Base-by-base conservation (phyloP, 2,329 filamentous ascomycete genomes). In the Exophiala viscosa region DNA sequence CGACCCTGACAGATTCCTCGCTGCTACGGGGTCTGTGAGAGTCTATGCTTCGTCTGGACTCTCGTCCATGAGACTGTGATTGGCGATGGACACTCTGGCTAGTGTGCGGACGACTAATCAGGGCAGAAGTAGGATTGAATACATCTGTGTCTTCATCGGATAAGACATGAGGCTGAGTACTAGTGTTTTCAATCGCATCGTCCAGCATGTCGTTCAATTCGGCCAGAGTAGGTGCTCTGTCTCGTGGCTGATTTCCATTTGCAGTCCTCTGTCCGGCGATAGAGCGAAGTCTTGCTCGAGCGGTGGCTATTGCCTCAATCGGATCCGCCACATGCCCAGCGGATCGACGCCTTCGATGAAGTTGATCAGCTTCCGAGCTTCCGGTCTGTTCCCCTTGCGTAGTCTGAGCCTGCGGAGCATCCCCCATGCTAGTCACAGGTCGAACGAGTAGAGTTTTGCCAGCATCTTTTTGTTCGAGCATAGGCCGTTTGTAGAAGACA, bases 191-290 rank as follows among this genome's bases (percentile, higher is more conserved):
- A 40, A 62, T 58, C 8, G 60, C 60, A 55, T 61, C 46, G 47
- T 64, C 60, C 41, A 64, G 39, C 62, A 62, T 61, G 31, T 46
- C 48, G 17, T 57, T 56, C 34, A 64, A 47, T 43, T 64, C 60
- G 45, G 55, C 57, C 49, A 64, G 38, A 17, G 58, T 58, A 10
- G 54, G 36, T 18, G 51, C 40, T 17, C 58, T 53, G 31, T 38
- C 42, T 5, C 45, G 36, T 46, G 48, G 23, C 47, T 33, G 33
- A 15, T 34, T 50, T 17, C 36, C 36, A 39, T 17, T 45, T 14
- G 35, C 38, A 42, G 23, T 41, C 51, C 39, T 46, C 28, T 48
- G 44, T 47, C 57, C 45, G 44, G 43, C 32, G 32, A 55, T 42
- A 14, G 55, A 50, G 31, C 52, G 43, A 49, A 61, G 48, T 14